Evolutionary conservation across 2,329 filamentous ascomycete species (phyloP).

Genomic region (Teratosphaeria pseudoeucalypti): DNA sequence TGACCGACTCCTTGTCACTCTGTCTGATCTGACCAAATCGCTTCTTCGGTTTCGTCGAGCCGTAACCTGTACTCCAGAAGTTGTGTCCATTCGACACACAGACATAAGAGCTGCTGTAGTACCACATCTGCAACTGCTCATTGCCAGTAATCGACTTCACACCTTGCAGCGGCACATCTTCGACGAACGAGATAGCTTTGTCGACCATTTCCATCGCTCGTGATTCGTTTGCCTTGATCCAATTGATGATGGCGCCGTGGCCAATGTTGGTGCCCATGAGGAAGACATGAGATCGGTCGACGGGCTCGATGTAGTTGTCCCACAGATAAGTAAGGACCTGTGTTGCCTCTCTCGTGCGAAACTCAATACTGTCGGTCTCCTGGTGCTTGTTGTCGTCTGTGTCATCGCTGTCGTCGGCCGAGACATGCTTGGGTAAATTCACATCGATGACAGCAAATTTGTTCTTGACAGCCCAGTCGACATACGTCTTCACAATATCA

Average conservation of each 20-base stretch:
- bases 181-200: conserved; percentile 72
- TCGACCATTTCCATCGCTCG: conserved; percentile 56
- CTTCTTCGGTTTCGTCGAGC: conserved; percentile 45
- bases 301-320: conserved; percentile 90
- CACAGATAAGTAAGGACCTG: conserved; percentile 79
- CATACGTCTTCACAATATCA: conserved; percentile 69
- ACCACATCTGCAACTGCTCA: conserved; percentile 75
- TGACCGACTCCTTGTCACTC: conserved; percentile 37
- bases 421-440: conserved; percentile 73
- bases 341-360: conserved; percentile 41
- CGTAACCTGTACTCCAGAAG: conserved; percentile 55
- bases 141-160: conserved; percentile 50
- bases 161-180: conserved; percentile 61
- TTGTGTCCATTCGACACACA: conserved; percentile 67
- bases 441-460: conserved; percentile 81
- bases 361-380: conserved; percentile 38
- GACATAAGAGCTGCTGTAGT: conserved; percentile 67
- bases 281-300: conserved; percentile 61
- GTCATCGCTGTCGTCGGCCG: conserved; percentile 35
- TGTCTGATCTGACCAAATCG: conserved; percentile 46
- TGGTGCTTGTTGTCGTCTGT: conserved; percentile 27
- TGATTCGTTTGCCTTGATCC: conserved; percentile 60
- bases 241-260: conserved; percentile 69
- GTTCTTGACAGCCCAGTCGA: conserved; percentile 70
- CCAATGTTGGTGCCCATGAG: conserved; percentile 85